These are phyloP conservation scores for Carallia brachiata DNA, from an alignment of 345 rosid species.

Conservation along the genomic window DNA sequence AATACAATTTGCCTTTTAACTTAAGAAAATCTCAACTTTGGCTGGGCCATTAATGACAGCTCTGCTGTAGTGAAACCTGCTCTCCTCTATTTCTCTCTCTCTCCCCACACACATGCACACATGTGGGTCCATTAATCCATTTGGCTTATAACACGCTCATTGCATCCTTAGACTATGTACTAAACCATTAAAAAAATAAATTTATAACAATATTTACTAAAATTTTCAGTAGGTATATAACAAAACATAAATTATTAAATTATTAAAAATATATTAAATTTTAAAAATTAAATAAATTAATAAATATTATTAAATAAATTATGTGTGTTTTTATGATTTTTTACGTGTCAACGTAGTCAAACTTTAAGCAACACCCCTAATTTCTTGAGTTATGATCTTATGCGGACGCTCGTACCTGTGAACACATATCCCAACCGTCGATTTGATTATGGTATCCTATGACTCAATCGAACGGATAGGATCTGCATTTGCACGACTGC, in stretches of 20 bases:
- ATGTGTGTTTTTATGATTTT: too few species aligned
- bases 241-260: too few species aligned
- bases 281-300: not conserved
- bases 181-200: too few species aligned
- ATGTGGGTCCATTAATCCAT: slow-evolving; percentile 59
- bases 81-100: not conserved
- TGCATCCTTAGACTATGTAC: slow-evolving; percentile 33
- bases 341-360: too few species aligned
- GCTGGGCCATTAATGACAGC: slow-evolving; percentile 24
- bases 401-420: too few species aligned
- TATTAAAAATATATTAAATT: not conserved
- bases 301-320: not conserved
- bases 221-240: too few species aligned
- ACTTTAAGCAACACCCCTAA: not conserved
- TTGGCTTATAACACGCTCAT: slow-evolving; percentile 62
- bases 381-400: not conserved
- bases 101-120: slow-evolving; percentile 29
- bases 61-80: slow-evolving; percentile 9
- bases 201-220: too few species aligned
- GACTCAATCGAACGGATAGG: too few species aligned
- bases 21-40: slow-evolving; percentile 30
- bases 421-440: too few species aligned
- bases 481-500: too few species aligned
- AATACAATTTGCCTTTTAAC: slow-evolving; percentile 21
- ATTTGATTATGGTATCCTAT: too few species aligned